Evolutionary conservation across 1,284 basidiomycete genomes (phyloP).

Genomic region (Polyporus tsugae): DNA sequence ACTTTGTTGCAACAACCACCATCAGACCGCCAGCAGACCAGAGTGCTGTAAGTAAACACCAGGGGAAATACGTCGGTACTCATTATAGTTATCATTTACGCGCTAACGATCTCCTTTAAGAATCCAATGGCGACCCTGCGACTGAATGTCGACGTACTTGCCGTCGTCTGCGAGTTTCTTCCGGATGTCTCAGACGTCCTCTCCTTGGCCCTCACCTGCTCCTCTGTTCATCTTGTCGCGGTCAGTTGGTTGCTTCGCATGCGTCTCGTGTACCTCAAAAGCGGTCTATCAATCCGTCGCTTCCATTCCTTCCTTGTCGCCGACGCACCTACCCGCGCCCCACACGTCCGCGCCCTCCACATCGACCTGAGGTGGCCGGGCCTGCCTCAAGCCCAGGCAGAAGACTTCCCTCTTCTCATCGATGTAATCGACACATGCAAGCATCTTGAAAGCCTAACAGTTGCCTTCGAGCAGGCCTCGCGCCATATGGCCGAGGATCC

Average conservation of each 20-base stretch:
- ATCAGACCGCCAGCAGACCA: too few relatives aligned
- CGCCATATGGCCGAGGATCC: not conserved
- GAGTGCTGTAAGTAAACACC: too few relatives aligned
- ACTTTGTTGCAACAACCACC: too few relatives aligned
- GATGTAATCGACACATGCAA: not conserved
- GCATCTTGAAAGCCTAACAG: not conserved
- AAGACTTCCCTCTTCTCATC: not conserved
- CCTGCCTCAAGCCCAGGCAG: too few relatives aligned
- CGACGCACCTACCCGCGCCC: not conserved
- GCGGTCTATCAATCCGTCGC: not conserved
- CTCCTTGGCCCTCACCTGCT: not conserved
- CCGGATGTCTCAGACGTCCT: not conserved
- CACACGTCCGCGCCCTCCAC: not conserved
- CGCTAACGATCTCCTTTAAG: not conserved
- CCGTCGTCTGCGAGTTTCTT: not conserved
- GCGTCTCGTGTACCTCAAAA: not conserved
- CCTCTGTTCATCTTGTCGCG: not conserved
- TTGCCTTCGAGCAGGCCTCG: not conserved
- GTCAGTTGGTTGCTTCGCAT: not conserved
- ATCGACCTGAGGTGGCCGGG: not conserved
- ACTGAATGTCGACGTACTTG: not conserved
- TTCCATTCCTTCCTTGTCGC: conserved; percentile 2
- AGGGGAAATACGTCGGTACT: too few relatives aligned
- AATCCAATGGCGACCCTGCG: not conserved
- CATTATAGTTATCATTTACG: too few relatives aligned